Percentiles rank a stretch among this genome's conserved stretches.
Conservation (phyloP, 2,329 filamentous ascomycete genomes). For the Phialophora chinensis region DNA sequence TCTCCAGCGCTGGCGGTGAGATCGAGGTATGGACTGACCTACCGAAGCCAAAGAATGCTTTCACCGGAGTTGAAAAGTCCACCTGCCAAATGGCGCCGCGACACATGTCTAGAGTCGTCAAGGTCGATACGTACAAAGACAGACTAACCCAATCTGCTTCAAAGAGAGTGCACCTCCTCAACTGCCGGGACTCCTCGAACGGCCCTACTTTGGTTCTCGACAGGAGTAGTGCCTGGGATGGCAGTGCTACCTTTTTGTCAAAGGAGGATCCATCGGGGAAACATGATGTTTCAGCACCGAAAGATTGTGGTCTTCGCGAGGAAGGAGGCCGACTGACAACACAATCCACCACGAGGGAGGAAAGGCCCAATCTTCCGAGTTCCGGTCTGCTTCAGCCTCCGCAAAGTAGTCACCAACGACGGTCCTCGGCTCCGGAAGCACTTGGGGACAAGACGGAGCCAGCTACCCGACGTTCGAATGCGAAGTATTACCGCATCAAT, state of each 20-base stretch:
- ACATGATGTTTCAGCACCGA: constrained; percentile 1
- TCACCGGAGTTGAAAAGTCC: constrained; percentile 21
- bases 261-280: constrained; percentile 15
- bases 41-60: constrained; percentile 25
- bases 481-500: constrained; percentile 8
- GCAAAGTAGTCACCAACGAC: constrained; percentile 19
- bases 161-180: constrained; percentile 24
- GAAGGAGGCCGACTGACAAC: constrained; percentile 10
- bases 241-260: background rate
- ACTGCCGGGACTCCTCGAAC: constrained; percentile 13
- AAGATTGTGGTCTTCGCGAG: constrained; percentile 8
- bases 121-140: constrained; percentile 7
- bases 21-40: constrained; percentile 23
- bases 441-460: constrained; percentile 11
- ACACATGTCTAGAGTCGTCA: constrained; percentile 23
- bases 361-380: constrained; percentile 9
- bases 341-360: constrained; percentile 4
- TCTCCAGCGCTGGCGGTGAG: constrained; percentile 15
- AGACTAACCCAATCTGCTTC: constrained; percentile 18
- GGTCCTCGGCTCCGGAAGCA: constrained; percentile 25
- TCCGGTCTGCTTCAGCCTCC: constrained; percentile 22
- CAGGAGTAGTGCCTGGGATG: constrained; percentile 1
- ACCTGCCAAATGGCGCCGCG: constrained; percentile 23
- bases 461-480: constrained; percentile 6
- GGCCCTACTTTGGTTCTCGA: constrained; percentile 1